Evolutionary conservation across 192 early-diverging fungal genomes (phyloP).

Genomic region (Rhizophagus prolifer): DNA sequence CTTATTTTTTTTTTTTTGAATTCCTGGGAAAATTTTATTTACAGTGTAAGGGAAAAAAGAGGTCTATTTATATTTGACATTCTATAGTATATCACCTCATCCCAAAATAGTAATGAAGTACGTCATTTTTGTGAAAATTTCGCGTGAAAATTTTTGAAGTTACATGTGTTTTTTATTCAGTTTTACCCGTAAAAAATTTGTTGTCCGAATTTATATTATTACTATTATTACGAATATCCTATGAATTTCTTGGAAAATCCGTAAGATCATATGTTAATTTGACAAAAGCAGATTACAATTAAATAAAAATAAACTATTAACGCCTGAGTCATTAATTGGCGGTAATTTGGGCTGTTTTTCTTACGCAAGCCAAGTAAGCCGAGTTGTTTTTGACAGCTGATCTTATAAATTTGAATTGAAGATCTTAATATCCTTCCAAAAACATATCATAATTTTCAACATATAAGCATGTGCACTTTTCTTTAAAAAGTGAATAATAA

Average conservation of each 20-base stretch:
- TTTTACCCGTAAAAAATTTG: background rate
- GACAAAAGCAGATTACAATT: background rate
- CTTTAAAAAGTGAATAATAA: background rate
- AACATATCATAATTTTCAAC: background rate
- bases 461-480: background rate
- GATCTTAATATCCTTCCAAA: background rate
- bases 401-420: background rate
- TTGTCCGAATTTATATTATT: background rate
- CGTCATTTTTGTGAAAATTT: background rate
- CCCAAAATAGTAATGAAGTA: background rate
- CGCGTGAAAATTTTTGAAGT: background rate
- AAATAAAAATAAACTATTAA: background rate
- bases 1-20: background rate
- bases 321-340: background rate
- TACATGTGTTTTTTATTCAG: background rate
- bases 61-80: background rate
- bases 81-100: background rate
- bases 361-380: background rate
- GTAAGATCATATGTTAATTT: background rate
- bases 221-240: background rate
- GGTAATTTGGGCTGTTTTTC: background rate
- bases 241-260: background rate
- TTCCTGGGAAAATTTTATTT: background rate
- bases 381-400: background rate
- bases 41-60: background rate